Conservation (phyloP, 345 rosid species). For the Citrus australasica region DNA sequence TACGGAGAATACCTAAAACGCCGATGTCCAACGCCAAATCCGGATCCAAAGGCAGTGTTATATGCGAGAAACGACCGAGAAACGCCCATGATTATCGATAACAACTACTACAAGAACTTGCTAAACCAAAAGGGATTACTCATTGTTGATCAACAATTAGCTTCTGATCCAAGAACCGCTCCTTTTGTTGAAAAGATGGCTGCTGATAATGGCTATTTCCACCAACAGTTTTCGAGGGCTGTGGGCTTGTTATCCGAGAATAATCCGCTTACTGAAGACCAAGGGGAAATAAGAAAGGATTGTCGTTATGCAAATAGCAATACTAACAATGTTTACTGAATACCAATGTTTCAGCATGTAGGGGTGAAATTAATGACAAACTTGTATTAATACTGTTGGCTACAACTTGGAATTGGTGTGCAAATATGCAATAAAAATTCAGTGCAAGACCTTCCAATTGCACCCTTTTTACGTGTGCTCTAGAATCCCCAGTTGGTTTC, state of each 20-base stretch:
- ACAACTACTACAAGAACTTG: constrained; percentile 61
- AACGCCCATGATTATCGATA: constrained; percentile 84
- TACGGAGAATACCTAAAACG: constrained; percentile 60
- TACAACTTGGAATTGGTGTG: no score
- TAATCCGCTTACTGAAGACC: constrained; percentile 61
- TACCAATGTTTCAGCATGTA: no score
- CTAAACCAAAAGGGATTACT: constrained; percentile 67
- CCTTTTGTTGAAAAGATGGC: constrained; percentile 72
- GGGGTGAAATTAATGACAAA: no score
- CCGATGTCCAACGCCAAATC: constrained; percentile 60
- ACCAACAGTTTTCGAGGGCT: constrained; percentile 58
- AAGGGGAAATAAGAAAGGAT: constrained; percentile 74
- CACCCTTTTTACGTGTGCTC: no score
- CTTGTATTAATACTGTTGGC: no score
- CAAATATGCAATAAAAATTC: no score
- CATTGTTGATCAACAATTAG: constrained; percentile 54
- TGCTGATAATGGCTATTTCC: constrained; percentile 67
- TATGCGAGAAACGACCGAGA: constrained; percentile 70
- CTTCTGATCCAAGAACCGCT: constrained; percentile 54
- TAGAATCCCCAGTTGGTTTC: no score
- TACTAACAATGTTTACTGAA: not conserved
- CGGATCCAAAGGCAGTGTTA: constrained; percentile 47
- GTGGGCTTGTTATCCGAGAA: constrained; percentile 61
- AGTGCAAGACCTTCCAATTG: no score
- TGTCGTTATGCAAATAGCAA: constrained; percentile 58